phyloP scores from a whole-genome alignment of 495 filamentous ascomycete genomes.

The Penicillium coprophilum region DNA sequence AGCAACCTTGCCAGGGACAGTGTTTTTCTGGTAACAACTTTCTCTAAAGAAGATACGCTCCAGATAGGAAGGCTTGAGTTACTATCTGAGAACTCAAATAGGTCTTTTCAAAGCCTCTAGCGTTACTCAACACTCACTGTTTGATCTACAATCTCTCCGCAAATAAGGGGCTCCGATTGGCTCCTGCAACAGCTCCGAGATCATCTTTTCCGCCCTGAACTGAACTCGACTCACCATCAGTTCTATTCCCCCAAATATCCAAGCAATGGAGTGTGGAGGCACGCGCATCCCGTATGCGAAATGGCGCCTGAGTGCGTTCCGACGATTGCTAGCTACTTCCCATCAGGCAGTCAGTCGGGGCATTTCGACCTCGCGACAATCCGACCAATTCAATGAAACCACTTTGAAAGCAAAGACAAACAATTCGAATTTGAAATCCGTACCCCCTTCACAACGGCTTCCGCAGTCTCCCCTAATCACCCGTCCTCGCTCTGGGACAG shows the following conservation, averaged over 20 bases:
- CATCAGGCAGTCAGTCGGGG: conserved; percentile 1
- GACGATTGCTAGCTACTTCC: conserved; percentile 22
- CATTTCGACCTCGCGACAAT: conserved; percentile 14
- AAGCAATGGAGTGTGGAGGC: conserved; percentile 33
- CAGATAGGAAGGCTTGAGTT: not conserved
- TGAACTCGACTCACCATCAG: conserved; percentile 4
- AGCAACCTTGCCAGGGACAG: not conserved
- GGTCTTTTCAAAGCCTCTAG: not conserved
- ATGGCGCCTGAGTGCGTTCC: conserved; percentile 38
- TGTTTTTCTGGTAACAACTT: not conserved
- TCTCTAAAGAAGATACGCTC: not conserved
- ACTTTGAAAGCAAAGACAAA: not conserved
- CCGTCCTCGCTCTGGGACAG: conserved; percentile 17
- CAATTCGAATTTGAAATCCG: not conserved
- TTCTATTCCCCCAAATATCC: not conserved
- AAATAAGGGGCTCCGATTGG: conserved; percentile 28
- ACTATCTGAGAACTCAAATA: not conserved
- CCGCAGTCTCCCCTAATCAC: conserved; percentile 43
- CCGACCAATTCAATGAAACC: conserved; percentile 8
- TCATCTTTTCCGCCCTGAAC: conserved; percentile 12
- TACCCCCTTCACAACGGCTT: conserved; percentile 38
- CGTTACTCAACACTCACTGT: not conserved
- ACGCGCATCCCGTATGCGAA: conserved; percentile 30
- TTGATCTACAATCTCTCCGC: conserved; percentile 12
- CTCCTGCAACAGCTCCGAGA: conserved; percentile 10